Evolutionary conservation across 768 basidiomycete genomes (phyloP).

Genomic region (Serendipita vermifera): DNA sequence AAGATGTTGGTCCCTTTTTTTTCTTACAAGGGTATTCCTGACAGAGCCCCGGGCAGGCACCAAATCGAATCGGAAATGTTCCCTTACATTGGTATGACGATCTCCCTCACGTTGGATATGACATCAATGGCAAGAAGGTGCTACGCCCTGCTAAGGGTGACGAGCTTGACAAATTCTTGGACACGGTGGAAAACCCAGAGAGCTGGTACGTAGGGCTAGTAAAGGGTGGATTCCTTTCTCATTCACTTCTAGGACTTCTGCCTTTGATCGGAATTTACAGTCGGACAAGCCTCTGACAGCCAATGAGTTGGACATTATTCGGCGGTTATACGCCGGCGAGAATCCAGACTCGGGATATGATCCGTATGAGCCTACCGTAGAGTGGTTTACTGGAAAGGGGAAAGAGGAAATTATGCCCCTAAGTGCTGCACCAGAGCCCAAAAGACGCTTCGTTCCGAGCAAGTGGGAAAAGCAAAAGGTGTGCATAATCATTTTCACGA

Average conservation of each 20-base stretch:
- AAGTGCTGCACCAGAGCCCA: conserved; percentile 83
- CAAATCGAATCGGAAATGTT: conserved; percentile 89
- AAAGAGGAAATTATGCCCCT: conserved; percentile 93
- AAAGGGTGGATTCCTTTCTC: not conserved
- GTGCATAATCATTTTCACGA: conserved; percentile 8
- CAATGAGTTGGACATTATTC: conserved; percentile 91
- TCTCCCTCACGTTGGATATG: conserved; percentile 96
- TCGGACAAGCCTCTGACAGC: conserved; percentile 73
- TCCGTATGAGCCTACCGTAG: conserved; percentile 84
- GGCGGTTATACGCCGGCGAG: conserved; percentile 77
- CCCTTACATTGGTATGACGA: conserved; percentile 99
- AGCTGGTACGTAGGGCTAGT: conserved; percentile 49
- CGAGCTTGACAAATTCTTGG: conserved; percentile 91
- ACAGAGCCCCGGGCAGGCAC: conserved; percentile 40
- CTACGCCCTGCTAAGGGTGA: conserved; percentile 90
- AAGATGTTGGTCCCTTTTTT: conserved; percentile 49
- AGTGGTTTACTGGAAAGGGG: conserved; percentile 96
- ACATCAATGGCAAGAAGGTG: conserved; percentile 87
- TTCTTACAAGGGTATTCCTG: not conserved
- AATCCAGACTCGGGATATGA: conserved; percentile 83
- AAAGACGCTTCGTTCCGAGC: conserved; percentile 90
- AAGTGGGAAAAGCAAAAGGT: conserved; percentile 99
- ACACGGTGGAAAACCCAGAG: conserved; percentile 82
- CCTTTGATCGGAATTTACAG: conserved; percentile 79
- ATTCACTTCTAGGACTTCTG: conserved; percentile 55